These are phyloP conservation scores for Cyclotella choctawhatcheeana DNA, from an alignment of 108 stramenopile species.

Conservation along the genomic window DNA sequence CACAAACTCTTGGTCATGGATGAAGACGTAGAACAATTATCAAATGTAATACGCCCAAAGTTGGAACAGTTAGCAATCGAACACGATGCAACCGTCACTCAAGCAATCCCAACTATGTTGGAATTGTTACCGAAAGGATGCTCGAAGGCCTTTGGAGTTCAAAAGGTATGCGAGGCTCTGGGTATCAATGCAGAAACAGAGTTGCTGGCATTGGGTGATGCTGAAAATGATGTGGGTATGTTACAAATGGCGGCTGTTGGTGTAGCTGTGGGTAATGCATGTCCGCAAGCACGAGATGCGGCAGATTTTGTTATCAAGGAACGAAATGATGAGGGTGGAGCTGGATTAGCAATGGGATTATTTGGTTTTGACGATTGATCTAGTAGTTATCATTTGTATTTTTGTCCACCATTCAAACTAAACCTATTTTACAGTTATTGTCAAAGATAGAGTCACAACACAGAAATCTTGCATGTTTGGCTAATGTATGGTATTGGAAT, in stretches of 20 bases:
- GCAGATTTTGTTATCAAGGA: slow-evolving; percentile 83
- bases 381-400: too few species aligned
- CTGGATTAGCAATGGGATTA: slow-evolving; percentile 87
- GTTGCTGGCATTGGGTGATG: slow-evolving; percentile 90
- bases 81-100: slow-evolving; percentile 69
- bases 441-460: too few species aligned
- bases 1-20: slow-evolving; percentile 91
- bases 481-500: too few species aligned
- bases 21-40: slow-evolving; percentile 65
- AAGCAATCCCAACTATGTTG: slow-evolving; percentile 91
- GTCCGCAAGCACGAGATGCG: slow-evolving; percentile 67
- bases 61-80: slow-evolving; percentile 68
- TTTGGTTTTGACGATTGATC: slow-evolving; percentile 50
- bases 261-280: slow-evolving; percentile 89
- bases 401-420: too few species aligned
- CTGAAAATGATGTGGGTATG: slow-evolving; percentile 94
- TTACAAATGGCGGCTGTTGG: slow-evolving; percentile 79
- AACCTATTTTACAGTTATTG: too few species aligned
- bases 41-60: slow-evolving; percentile 58
- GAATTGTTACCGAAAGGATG: slow-evolving; percentile 89
- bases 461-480: too few species aligned
- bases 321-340: slow-evolving; percentile 88
- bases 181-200: slow-evolving; percentile 69
- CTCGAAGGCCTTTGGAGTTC: slow-evolving; percentile 88
- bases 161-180: slow-evolving; percentile 75